Percentiles rank a stretch among this genome's conserved stretches.
These are phyloP conservation scores for Lactarius hengduanensis DNA, from an alignment of 768 basidiomycete species.

Conservation along the genomic window DNA sequence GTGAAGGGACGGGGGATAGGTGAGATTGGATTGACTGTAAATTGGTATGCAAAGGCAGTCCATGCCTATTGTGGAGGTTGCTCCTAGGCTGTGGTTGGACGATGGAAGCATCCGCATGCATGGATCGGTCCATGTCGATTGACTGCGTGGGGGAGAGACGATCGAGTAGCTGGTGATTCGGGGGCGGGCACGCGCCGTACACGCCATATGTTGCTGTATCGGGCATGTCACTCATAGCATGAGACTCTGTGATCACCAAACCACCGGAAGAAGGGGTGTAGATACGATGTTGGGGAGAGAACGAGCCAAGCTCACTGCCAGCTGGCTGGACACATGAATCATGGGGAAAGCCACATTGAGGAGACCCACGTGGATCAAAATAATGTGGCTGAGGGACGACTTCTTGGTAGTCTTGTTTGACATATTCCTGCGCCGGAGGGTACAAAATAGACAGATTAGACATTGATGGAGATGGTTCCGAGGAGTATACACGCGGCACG, in stretches of 20 bases:
- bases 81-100: constrained; percentile 17
- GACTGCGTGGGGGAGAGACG: constrained; percentile 11
- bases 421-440: constrained; percentile 21
- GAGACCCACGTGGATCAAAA: constrained; percentile 28
- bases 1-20: constrained; percentile 13
- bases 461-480: constrained; percentile 21
- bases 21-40: constrained; percentile 7
- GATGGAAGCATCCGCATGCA: constrained; percentile 14
- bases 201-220: constrained; percentile 16
- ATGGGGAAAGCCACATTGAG: constrained; percentile 19
- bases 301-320: constrained; percentile 19
- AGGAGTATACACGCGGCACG: constrained; percentile 17
- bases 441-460: constrained; percentile 21
- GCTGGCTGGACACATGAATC: constrained; percentile 22
- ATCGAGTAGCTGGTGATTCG: constrained; percentile 28
- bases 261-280: constrained; percentile 19
- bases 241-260: constrained; percentile 23
- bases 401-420: constrained; percentile 25
- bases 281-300: constrained; percentile 15
- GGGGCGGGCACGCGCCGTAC: constrained; percentile 24
- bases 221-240: constrained; percentile 18
- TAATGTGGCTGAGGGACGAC: constrained; percentile 8
- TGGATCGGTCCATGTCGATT: constrained; percentile 3
- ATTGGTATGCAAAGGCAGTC: constrained; percentile 3
- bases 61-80: not conserved